These are phyloP conservation scores for Cucurbita pepo DNA, from an alignment of 306 rosid species.

Conservation along the genomic window DNA sequence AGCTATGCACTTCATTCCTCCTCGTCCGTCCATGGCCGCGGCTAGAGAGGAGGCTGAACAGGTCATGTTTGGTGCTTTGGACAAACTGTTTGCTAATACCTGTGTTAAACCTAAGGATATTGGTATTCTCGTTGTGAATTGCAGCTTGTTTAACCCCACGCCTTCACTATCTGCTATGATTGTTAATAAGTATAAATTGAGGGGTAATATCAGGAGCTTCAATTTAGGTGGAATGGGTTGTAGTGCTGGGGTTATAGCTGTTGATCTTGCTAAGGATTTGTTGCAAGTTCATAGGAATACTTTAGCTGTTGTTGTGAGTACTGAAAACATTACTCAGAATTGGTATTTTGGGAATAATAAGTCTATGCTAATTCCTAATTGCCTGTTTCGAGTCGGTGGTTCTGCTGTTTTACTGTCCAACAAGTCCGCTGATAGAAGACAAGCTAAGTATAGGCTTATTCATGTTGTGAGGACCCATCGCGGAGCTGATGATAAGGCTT, in stretches of 20 bases:
- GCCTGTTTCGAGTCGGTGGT: slow-evolving; percentile 58
- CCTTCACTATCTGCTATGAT: slow-evolving; percentile 66
- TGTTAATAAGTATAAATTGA: slow-evolving; percentile 47
- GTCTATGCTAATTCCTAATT: slow-evolving; percentile 66
- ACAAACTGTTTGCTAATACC: slow-evolving; percentile 30
- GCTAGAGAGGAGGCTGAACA: slow-evolving; percentile 55
- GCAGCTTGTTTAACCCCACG: slow-evolving; percentile 57
- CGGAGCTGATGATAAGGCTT: slow-evolving; percentile 62
- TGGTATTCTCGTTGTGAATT: slow-evolving; percentile 55
- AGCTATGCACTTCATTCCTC: slow-evolving; percentile 52
- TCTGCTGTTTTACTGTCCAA: slow-evolving; percentile 42
- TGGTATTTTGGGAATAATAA: slow-evolving; percentile 68
- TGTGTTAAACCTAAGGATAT: slow-evolving; percentile 40
- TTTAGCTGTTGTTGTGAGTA: slow-evolving; percentile 53
- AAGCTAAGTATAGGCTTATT: slow-evolving; percentile 52
- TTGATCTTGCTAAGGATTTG: slow-evolving; percentile 60
- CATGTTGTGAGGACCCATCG: slow-evolving; percentile 60
- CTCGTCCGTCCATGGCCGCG: slow-evolving; percentile 40
- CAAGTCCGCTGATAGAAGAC: slow-evolving; percentile 27
- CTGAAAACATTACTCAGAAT: slow-evolving; percentile 63
- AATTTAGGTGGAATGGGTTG: slow-evolving; percentile 82
- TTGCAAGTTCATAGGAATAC: slow-evolving; percentile 54
- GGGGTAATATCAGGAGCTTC: slow-evolving; percentile 59
- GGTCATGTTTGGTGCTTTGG: slow-evolving; percentile 62
- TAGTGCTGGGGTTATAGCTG: slow-evolving; percentile 63